phyloP scores from a whole-genome alignment of 345 rosid species.

The Nephelium lappaceum region DNA sequence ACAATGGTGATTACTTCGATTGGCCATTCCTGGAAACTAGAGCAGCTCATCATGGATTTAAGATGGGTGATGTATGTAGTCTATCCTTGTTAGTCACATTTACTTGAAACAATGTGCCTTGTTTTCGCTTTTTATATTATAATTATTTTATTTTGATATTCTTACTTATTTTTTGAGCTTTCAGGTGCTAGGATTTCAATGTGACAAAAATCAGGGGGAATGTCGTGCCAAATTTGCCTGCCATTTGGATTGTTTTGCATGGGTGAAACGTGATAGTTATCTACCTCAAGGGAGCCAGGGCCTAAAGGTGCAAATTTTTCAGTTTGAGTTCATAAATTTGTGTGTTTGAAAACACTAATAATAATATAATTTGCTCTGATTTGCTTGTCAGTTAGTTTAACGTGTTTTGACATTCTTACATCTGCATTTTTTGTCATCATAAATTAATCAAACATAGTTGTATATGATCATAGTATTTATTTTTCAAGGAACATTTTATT shows the following conservation, averaged over 20 bases:
- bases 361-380: constrained; percentile 16
- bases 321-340: constrained; percentile 18
- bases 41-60: constrained; percentile 86
- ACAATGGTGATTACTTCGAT: constrained; percentile 93
- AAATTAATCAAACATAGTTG: not conserved
- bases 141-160: constrained; percentile 14
- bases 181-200: constrained; percentile 91
- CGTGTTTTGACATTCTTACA: not conserved
- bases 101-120: constrained; percentile 2
- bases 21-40: constrained; percentile 97
- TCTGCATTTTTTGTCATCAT: not conserved
- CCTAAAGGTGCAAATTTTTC: constrained; percentile 66
- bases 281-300: constrained; percentile 99
- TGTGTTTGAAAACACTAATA: constrained; percentile 17
- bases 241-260: constrained; percentile 98
- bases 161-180: constrained; percentile 26
- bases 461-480: not conserved
- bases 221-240: constrained; percentile 93
- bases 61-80: constrained; percentile 77
- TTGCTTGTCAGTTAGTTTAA: not conserved
- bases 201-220: constrained; percentile 90
- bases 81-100: constrained; percentile 10
- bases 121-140: not conserved
- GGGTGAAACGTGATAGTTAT: constrained; percentile 99
- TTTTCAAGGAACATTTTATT: not conserved